Percentiles rank a stretch among this genome's conserved stretches.
These are phyloP conservation scores for Kwoniella dejecticola DNA, from an alignment of 768 basidiomycete species.

Conservation along the genomic window DNA sequence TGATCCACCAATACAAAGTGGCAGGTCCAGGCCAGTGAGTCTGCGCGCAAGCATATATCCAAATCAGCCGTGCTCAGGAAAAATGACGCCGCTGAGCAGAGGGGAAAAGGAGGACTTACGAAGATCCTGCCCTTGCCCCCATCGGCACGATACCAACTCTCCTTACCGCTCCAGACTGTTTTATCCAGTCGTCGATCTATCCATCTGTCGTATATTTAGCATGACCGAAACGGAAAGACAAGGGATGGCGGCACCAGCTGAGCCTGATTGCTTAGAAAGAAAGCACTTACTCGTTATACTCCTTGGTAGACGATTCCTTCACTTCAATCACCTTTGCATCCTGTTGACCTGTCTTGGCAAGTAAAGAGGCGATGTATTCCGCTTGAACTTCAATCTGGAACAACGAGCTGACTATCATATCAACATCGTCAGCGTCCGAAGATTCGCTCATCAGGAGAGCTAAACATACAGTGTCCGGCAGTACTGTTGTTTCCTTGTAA, in stretches of 20 bases:
- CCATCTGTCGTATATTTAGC: not conserved
- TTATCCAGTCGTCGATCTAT: not conserved
- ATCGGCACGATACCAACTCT: slow-evolving; percentile 1
- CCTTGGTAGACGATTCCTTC: not conserved
- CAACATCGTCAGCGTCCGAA: not conserved
- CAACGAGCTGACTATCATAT: not conserved
- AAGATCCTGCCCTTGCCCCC: not conserved
- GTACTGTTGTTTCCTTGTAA: slow-evolving; percentile 6
- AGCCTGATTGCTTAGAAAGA: too few relatives aligned
- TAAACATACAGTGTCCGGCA: not conserved
- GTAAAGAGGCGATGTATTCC: not conserved
- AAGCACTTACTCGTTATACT: slow-evolving; percentile 1
- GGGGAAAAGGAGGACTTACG: not conserved
- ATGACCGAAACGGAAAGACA: too few relatives aligned
- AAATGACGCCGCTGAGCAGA: too few relatives aligned
- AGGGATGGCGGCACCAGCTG: too few relatives aligned
- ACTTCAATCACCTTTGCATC: not conserved
- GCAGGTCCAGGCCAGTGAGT: slow-evolving; percentile 7
- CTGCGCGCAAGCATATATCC: not conserved
- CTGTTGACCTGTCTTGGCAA: not conserved
- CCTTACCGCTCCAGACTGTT: not conserved
- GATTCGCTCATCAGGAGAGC: not conserved
- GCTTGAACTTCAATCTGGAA: slow-evolving; percentile 1
- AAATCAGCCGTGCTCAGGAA: not conserved
- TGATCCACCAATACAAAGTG: slow-evolving; percentile 7